Evolutionary conservation across 2,329 filamentous ascomycete genomes (phyloP).

Genomic region (Nannizzia gypsea): DNA sequence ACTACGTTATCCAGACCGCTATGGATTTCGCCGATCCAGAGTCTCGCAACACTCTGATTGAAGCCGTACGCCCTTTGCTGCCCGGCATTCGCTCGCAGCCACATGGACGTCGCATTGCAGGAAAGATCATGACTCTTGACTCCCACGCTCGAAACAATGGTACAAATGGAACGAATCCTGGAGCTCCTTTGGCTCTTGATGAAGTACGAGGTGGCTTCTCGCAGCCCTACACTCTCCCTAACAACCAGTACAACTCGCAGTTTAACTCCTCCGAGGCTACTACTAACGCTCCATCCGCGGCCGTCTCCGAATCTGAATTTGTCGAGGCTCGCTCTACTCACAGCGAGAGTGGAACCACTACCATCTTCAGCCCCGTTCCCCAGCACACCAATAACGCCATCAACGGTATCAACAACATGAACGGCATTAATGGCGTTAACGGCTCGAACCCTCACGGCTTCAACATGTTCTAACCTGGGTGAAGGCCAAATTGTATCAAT

Average conservation of each 20-base stretch:
- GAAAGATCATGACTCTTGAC: conserved; percentile 61
- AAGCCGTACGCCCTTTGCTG: conserved; percentile 73
- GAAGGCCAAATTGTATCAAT: conserved; percentile 3
- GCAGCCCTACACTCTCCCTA: conserved; percentile 18
- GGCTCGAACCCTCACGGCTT: conserved; percentile 10
- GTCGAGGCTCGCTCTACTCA: background rate
- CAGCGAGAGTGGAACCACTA: conserved; percentile 18
- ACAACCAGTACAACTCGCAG: conserved; percentile 18
- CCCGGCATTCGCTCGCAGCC: conserved; percentile 79
- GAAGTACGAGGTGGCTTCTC: conserved; percentile 27
- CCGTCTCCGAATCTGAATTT: conserved; percentile 1
- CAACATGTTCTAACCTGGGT: conserved; percentile 8
- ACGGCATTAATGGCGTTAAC: conserved; percentile 10
- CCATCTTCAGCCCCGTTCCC: conserved; percentile 23
- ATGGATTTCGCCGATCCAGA: conserved; percentile 69
- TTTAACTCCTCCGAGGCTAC: conserved; percentile 1
- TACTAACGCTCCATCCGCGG: background rate
- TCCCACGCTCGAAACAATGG: conserved; percentile 27
- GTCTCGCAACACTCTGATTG: conserved; percentile 64
- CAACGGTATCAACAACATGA: conserved; percentile 13
- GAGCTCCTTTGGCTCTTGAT: conserved; percentile 29
- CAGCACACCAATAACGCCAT: conserved; percentile 17
- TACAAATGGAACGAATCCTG: conserved; percentile 29
- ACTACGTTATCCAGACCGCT: conserved; percentile 96
- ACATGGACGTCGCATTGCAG: conserved; percentile 84